These are phyloP conservation scores for Erysiphe pulchra DNA, from an alignment of 2,329 filamentous ascomycete species.

Conservation along the genomic window DNA sequence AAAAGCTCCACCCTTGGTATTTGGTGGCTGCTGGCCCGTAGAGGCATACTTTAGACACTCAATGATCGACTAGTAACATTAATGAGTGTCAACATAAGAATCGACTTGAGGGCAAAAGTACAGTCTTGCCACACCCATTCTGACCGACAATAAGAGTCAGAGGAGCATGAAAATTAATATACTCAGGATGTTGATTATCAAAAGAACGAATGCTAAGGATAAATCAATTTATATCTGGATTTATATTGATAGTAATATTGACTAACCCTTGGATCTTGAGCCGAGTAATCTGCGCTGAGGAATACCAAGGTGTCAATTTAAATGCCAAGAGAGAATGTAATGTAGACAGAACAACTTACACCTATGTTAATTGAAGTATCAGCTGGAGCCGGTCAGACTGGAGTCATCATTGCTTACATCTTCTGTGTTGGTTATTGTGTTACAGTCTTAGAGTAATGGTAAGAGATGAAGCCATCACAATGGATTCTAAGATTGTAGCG, in stretches of 20 bases:
- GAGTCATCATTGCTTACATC: not conserved
- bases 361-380: not conserved
- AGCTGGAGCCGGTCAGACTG: not conserved
- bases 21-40: slow-evolving; percentile 76
- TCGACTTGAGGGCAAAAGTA: slow-evolving; percentile 9
- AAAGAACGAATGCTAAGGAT: slow-evolving; percentile 59
- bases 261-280: slow-evolving; percentile 1
- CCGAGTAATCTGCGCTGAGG: slow-evolving; percentile 1
- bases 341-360: not conserved
- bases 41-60: slow-evolving; percentile 97
- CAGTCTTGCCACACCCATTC: slow-evolving; percentile 92
- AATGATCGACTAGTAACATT: slow-evolving; percentile 47
- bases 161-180: slow-evolving; percentile 69
- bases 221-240: not conserved
- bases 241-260: not conserved
- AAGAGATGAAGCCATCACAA: too few species aligned
- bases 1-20: slow-evolving; percentile 70
- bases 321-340: not conserved
- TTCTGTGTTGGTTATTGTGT: not conserved
- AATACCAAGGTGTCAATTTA: not conserved
- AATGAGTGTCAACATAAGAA: slow-evolving; percentile 1
- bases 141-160: slow-evolving; percentile 90
- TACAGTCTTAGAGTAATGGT: too few species aligned
- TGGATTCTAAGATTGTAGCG: too few species aligned
- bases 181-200: slow-evolving; percentile 45